phyloP scores from a whole-genome alignment of 352 stramenopile genomes.

The Pythium phragmitis region DNA sequence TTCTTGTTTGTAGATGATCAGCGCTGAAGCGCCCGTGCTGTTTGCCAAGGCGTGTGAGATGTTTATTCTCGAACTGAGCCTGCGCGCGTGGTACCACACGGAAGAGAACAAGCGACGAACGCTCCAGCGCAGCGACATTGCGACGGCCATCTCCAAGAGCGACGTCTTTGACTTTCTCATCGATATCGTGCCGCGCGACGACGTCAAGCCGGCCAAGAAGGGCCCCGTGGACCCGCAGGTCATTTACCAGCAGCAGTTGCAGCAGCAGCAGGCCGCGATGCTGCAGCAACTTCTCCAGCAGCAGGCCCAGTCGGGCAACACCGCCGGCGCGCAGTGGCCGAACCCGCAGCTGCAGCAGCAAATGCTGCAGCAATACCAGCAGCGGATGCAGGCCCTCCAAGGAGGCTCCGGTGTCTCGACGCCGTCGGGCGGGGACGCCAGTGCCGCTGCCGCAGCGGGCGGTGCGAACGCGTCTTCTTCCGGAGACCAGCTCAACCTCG shows the following conservation, averaged over 20 bases:
- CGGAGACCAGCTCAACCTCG: slow-evolving; percentile 62
- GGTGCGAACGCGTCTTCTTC: slow-evolving; percentile 34
- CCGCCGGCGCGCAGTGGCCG: slow-evolving; percentile 56
- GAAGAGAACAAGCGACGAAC: slow-evolving; percentile 93
- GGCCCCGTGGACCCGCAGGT: slow-evolving; percentile 65
- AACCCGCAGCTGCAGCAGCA: slow-evolving; percentile 85
- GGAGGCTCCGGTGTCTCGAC: slow-evolving; percentile 38
- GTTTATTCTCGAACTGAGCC: slow-evolving; percentile 91
- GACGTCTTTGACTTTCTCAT: slow-evolving; percentile 93
- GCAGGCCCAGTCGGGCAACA: slow-evolving; percentile 61
- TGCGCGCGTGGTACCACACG: slow-evolving; percentile 89
- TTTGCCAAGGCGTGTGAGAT: slow-evolving; percentile 95
- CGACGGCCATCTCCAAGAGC: slow-evolving; percentile 89
- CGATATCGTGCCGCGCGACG: slow-evolving; percentile 88
- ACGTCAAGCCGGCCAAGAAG: slow-evolving; percentile 89
- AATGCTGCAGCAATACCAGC: slow-evolving; percentile 89
- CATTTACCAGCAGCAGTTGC: slow-evolving; percentile 86
- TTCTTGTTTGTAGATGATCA: slow-evolving; percentile 84
- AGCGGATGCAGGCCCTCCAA: slow-evolving; percentile 74
- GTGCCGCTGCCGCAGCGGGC: slow-evolving; percentile 25
- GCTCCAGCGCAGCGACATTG: slow-evolving; percentile 90
- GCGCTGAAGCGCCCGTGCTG: slow-evolving; percentile 89
- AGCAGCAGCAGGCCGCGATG: slow-evolving; percentile 88
- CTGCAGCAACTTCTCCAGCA: slow-evolving; percentile 87
- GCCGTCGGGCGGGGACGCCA: slow-evolving; percentile 46